Percentiles rank a stretch among this genome's conserved stretches.
phyloP scores from a whole-genome alignment of 345 rosid genomes.

The Stellera chamaejasme region DNA sequence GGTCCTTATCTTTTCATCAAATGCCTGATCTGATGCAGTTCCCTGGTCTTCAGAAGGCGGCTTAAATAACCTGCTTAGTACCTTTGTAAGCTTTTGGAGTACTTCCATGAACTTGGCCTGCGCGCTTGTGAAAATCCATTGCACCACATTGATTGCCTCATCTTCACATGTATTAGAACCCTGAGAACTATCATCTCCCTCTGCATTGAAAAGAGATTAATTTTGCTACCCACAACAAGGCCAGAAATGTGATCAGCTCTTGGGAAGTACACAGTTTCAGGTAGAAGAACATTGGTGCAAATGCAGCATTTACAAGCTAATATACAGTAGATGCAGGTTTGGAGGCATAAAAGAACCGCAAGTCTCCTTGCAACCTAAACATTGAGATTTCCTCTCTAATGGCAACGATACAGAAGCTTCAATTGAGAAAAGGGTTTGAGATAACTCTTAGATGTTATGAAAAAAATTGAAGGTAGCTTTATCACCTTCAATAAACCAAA shows the following conservation, averaged over 20 bases:
- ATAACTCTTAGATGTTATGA: not conserved
- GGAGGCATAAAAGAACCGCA: too few relatives aligned
- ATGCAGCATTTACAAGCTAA: too few relatives aligned
- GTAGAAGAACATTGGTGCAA: too few relatives aligned
- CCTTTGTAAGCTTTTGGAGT: constrained; percentile 20
- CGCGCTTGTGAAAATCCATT: constrained; percentile 30
- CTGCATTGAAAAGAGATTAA: constrained; percentile 19
- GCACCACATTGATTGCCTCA: constrained; percentile 7
- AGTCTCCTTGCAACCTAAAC: too few relatives aligned
- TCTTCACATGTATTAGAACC: constrained; percentile 25
- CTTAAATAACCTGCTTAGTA: constrained; percentile 23
- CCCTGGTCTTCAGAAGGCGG: constrained; percentile 6
- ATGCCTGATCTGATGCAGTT: constrained; percentile 1
- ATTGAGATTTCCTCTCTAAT: too few relatives aligned
- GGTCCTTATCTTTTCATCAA: constrained; percentile 23
- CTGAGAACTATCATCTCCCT: constrained; percentile 16
- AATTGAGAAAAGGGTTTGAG: too few relatives aligned
- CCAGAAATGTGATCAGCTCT: not conserved
- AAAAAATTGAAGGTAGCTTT: too few relatives aligned
- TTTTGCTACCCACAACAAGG: not conserved
- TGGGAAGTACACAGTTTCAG: not conserved
- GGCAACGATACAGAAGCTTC: too few relatives aligned
- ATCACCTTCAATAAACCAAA: not conserved
- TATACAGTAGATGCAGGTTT: too few relatives aligned
- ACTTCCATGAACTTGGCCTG: constrained; percentile 28